Evolutionary conservation across 345 rosid genomes (phyloP).

Genomic region (Linum lewisii): DNA sequence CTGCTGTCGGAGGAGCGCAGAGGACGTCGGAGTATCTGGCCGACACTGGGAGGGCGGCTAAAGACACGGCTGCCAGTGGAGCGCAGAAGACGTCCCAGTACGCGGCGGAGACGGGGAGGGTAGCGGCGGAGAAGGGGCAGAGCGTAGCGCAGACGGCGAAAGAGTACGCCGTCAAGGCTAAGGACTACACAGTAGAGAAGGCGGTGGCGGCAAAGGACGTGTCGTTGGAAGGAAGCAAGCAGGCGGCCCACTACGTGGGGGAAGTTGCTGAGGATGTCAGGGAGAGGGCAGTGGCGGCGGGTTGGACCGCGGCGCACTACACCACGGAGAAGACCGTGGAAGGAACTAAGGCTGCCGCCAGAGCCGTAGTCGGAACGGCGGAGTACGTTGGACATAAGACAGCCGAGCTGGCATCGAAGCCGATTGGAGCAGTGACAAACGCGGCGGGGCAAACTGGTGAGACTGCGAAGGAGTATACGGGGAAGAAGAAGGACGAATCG

Average conservation of each 20-base stretch:
- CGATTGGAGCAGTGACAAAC: conserved; percentile 49
- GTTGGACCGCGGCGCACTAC: conserved; percentile 70
- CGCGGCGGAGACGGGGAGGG: neutral
- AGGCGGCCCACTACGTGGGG: conserved; percentile 38
- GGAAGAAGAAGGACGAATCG: conserved; percentile 67
- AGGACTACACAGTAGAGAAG: conserved; percentile 26
- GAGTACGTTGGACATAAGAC: conserved; percentile 49
- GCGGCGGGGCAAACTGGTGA: conserved; percentile 43
- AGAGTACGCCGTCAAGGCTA: conserved; percentile 40
- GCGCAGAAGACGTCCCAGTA: conserved; percentile 1
- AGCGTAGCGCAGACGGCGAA: conserved; percentile 1
- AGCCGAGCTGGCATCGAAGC: conserved; percentile 50
- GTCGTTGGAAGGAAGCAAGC: conserved; percentile 43
- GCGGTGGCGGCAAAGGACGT: conserved; percentile 32
- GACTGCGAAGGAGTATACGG: conserved; percentile 48
- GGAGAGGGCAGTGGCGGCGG: conserved; percentile 45
- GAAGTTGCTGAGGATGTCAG: conserved; percentile 33
- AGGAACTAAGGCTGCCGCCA: conserved; percentile 47
- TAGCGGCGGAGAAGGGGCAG: neutral
- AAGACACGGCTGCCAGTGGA: conserved; percentile 3
- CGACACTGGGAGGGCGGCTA: neutral
- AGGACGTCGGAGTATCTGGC: neutral
- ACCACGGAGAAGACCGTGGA: conserved; percentile 45
- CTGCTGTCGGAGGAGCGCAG: neutral
- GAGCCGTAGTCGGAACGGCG: conserved; percentile 38